Evolutionary conservation across 192 early-diverging fungal genomes (phyloP).

Genomic region (Radiomyces spectabilis): DNA sequence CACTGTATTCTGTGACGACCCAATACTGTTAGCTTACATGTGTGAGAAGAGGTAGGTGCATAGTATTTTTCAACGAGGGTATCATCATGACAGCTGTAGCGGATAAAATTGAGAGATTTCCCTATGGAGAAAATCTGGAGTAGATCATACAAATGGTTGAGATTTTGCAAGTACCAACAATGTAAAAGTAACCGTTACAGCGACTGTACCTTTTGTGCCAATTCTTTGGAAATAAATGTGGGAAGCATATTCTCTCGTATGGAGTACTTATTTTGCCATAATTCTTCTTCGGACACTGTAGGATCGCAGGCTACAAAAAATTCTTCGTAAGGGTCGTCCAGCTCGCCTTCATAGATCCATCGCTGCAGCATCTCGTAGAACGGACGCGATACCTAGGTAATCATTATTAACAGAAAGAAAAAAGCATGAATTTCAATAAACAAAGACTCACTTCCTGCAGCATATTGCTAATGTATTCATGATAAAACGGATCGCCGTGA

Average conservation of each 20-base stretch:
- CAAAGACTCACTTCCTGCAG: slow-evolving; percentile 50
- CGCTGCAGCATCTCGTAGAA: slow-evolving; percentile 84
- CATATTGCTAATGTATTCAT: slow-evolving; percentile 66
- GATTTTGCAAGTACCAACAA: background rate
- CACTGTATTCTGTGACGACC: too few relatives aligned
- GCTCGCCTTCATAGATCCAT: slow-evolving; percentile 93
- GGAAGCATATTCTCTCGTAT: slow-evolving; percentile 82
- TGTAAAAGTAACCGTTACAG: too few relatives aligned
- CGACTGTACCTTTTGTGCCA: slow-evolving; percentile 80
- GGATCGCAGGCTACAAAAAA: slow-evolving; percentile 75
- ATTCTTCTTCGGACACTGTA: slow-evolving; percentile 52
- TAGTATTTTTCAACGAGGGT: slow-evolving; percentile 22
- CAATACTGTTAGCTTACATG: slow-evolving; percentile 1
- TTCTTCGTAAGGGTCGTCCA: slow-evolving; percentile 87
- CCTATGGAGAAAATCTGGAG: slow-evolving; percentile 74
- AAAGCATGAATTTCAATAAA: background rate
- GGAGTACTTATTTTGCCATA: slow-evolving; percentile 79
- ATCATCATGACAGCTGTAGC: slow-evolving; percentile 56
- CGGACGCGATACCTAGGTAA: slow-evolving; percentile 73
- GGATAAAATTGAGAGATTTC: slow-evolving; percentile 79
- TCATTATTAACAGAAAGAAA: too few relatives aligned
- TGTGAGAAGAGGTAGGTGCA: slow-evolving; percentile 25
- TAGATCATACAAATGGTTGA: background rate
- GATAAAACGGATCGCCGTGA: slow-evolving; percentile 89
- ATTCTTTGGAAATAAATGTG: slow-evolving; percentile 59